Percentiles rank a stretch among this genome's conserved stretches.
phyloP scores from a whole-genome alignment of 1,139 yeast species.

The Yamadazyma spencermartinsiae region DNA sequence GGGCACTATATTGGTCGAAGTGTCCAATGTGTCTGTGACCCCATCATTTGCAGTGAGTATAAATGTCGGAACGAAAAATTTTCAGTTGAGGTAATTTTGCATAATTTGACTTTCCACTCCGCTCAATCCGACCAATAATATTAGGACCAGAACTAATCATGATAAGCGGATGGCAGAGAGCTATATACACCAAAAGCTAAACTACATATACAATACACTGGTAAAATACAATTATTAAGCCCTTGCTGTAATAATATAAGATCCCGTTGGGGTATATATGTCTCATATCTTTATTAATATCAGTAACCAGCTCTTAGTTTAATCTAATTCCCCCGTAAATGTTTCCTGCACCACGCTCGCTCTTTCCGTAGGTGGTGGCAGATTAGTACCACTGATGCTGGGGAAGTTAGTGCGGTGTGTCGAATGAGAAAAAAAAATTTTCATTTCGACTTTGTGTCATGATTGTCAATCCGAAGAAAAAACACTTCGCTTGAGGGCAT shows the following conservation, averaged over 20 bases:
- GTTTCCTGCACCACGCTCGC: background rate
- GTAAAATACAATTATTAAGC: too few species aligned
- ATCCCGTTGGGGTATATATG: too few species aligned
- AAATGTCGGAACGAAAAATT: slow-evolving; percentile 1
- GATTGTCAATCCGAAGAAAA: slow-evolving; percentile 1
- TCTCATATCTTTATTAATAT: too few species aligned
- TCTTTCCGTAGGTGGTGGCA: background rate
- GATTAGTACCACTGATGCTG: background rate
- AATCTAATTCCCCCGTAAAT: too few species aligned
- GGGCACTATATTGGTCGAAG: too few species aligned
- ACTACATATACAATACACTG: too few species aligned
- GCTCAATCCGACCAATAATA: slow-evolving; percentile 2
- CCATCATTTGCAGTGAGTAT: background rate
- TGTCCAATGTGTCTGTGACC: background rate
- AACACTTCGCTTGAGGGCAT: background rate
- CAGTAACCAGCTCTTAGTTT: too few species aligned
- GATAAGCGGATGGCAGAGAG: background rate
- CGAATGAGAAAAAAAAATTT: slow-evolving; percentile 1
- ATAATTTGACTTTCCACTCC: slow-evolving; percentile 2
- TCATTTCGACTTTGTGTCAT: slow-evolving; percentile 3
- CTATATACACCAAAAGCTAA: background rate
- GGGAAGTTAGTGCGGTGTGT: background rate
- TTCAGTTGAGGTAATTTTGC: slow-evolving; percentile 1
- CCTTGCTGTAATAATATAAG: too few species aligned
- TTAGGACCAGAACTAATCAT: background rate